These are phyloP conservation scores for Agaricus subrufescens DNA, from an alignment of 768 basidiomycete species.

Conservation along the genomic window DNA sequence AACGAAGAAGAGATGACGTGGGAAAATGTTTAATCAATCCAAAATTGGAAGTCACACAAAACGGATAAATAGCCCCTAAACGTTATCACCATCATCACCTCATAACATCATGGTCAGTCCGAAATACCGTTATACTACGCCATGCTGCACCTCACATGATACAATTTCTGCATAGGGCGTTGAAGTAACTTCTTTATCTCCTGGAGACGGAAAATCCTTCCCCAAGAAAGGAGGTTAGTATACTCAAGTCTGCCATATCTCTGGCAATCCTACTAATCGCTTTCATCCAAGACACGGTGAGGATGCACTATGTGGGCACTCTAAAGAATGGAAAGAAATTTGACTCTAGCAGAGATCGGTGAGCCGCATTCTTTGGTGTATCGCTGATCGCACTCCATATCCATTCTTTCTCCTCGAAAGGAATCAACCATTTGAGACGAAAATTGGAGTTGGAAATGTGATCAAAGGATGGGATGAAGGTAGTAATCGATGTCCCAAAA, in stretches of 20 bases:
- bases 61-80: background rate
- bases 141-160: background rate
- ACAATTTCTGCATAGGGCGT: constrained; percentile 45
- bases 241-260: constrained; percentile 3
- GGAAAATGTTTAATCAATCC: too few relatives aligned
- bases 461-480: constrained; percentile 7
- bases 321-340: constrained; percentile 58
- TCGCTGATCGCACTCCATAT: too few relatives aligned
- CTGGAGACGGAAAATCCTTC: constrained; percentile 60
- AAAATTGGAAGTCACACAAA: background rate
- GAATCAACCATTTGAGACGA: background rate
- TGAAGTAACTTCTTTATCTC: constrained; percentile 47
- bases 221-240: constrained; percentile 69
- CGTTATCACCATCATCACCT: background rate
- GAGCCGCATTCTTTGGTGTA: constrained; percentile 13
- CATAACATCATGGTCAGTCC: background rate
- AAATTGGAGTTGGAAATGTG: background rate
- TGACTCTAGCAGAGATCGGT: constrained; percentile 82
- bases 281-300: constrained; percentile 49
- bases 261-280: constrained; percentile 14
- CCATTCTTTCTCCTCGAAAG: too few relatives aligned
- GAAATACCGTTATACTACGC: background rate
- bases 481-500: background rate
- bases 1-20: too few relatives aligned
- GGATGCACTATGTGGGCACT: constrained; percentile 78